A percentile compares a stretch with the other conserved stretches of the same genome.
Evolutionary conservation across 148 eudicot genomes (phyloP).

Genomic region (Camellia lanceoleosa): DNA sequence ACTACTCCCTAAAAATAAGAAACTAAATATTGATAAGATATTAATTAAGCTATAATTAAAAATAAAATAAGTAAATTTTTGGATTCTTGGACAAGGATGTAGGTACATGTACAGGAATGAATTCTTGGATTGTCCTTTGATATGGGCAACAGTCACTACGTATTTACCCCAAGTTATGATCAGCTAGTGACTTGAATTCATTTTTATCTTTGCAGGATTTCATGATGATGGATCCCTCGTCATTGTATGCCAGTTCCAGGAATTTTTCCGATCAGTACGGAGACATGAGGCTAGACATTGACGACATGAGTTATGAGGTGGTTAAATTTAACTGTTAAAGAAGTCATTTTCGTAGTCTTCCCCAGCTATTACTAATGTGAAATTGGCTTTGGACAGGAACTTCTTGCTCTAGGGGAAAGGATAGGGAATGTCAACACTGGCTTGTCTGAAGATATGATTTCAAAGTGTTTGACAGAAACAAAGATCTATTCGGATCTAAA

Average conservation of each 20-base stretch:
- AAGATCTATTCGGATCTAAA: conserved; percentile 6
- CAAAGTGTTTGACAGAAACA: conserved; percentile 23
- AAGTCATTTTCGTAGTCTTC: background rate
- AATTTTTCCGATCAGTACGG: conserved; percentile 31
- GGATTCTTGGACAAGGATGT: no score
- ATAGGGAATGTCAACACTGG: conserved; percentile 49
- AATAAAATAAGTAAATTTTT: no score
- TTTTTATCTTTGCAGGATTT: conserved; percentile 17
- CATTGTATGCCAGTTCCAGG: conserved; percentile 26
- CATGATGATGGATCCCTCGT: conserved; percentile 25
- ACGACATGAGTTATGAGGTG: conserved; percentile 53
- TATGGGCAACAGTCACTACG: background rate
- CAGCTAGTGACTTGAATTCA: background rate
- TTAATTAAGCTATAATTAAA: no score
- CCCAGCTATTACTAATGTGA: background rate
- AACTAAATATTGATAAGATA: no score
- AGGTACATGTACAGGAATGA: background rate
- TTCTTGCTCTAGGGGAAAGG: conserved; percentile 42
- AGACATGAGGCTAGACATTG: conserved; percentile 50
- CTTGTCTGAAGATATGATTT: conserved; percentile 30
- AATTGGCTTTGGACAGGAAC: conserved; percentile 33
- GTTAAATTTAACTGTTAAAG: background rate
- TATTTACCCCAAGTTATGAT: background rate
- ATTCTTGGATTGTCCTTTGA: background rate
- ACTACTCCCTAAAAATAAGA: no score